Evolutionary conservation across 805 yeast species (phyloP), one percentile per base, ranked within the genome.

Genomic region (Spathaspora boniae): DNA sequence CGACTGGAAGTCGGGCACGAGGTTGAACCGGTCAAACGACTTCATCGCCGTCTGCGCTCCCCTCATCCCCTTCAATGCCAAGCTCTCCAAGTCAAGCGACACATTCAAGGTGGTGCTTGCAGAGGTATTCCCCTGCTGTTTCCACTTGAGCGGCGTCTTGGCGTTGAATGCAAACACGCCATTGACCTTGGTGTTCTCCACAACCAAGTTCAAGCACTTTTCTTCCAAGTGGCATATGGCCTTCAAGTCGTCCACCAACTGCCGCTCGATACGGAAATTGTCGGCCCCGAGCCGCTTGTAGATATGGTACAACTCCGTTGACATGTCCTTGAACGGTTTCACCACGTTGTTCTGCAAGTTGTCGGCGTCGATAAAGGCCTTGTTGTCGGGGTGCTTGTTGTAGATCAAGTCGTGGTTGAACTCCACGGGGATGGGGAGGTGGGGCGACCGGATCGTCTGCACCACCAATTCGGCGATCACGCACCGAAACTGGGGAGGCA

Each of bases 1-100:
- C 20, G 55, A 48, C 40, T 65, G 71, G 46, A 65, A 65, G 35
- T 54, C 53, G 11, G 71, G 70, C 19, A 62, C 62, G 26, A 65
- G 46, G 26, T 53, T 50, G 34, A 53, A 60, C 14, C 41, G 34
- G 33, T 63, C 60, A 22, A 41, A 58, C 3, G 47, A 41, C 25
- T 37, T 29, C 22, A 12, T 15, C 9, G 12, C 15, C 5, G 8
- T 33, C 16, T 24, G 29, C 15, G 30, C 21, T 2, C 36, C 40
- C n/a, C 47, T 48, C 12, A 44, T 34, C 17, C 42, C 35, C 28
- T 47, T 46, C 29, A 45, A 18, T 3, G n/a, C 17, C 9, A 34
- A 36, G 4, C 30, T 26, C 16, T 42, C 42, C 23, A 51, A 36
- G 40, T 53, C 44, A 8, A 54, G 18, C 16, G 31, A 23, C 5